A percentile compares a stretch with the other conserved stretches of the same genome.
Conservation (phyloP, 2,329 filamentous ascomycete species). For the Penicillium expansum region DNA sequence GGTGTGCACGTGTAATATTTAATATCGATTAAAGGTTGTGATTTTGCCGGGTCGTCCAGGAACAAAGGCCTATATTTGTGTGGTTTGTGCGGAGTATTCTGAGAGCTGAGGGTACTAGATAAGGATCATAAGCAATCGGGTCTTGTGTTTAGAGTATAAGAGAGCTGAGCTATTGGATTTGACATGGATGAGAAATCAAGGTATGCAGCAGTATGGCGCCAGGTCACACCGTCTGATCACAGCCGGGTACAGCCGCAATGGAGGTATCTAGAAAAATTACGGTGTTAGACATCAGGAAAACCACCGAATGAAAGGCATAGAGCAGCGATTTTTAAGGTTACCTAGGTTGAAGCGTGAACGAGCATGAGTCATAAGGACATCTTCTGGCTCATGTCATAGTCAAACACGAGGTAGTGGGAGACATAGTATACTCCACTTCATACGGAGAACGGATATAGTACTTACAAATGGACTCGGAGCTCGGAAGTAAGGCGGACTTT, state of each 20-base stretch:
- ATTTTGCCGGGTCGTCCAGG: background rate
- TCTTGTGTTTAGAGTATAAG: too few species aligned
- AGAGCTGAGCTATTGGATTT: background rate
- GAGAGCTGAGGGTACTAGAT: background rate
- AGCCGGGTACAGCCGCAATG: background rate
- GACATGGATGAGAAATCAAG: background rate
- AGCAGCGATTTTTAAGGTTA: background rate
- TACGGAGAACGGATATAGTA: background rate
- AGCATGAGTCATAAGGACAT: slow-evolving; percentile 17
- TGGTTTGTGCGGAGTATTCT: background rate
- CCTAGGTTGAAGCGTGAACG: background rate
- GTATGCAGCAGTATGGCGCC: background rate
- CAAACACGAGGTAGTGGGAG: slow-evolving; percentile 9
- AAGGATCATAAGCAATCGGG: background rate
- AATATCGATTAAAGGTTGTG: background rate
- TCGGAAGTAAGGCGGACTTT: slow-evolving; percentile 11
- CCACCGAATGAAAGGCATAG: background rate
- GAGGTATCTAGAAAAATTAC: background rate
- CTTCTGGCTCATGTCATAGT: background rate
- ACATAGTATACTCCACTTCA: background rate
- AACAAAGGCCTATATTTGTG: background rate
- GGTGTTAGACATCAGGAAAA: background rate
- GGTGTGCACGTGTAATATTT: background rate
- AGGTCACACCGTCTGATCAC: slow-evolving; percentile 5
- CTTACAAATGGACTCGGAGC: background rate